Percentiles rank a stretch among this genome's conserved stretches.
Conservation (phyloP, 2,329 filamentous ascomycete species). For the Ophiosphaerella narmari region DNA sequence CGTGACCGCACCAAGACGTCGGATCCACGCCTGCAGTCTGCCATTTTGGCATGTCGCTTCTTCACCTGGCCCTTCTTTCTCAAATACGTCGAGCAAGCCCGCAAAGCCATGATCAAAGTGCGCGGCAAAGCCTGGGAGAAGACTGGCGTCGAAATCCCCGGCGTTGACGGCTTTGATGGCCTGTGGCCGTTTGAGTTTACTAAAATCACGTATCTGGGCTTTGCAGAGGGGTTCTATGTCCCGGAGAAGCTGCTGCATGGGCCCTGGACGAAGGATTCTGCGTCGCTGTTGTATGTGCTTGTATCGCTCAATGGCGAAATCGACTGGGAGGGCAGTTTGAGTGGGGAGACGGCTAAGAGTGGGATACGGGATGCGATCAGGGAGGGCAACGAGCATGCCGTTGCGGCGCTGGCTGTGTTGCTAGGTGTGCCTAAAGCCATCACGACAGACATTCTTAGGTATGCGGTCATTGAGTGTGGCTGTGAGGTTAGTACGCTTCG, state of each 20-base stretch:
- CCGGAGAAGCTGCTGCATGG: constrained; percentile 45
- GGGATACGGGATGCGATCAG: constrained; percentile 36
- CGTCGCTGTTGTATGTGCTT: constrained; percentile 39
- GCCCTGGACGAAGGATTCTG: constrained; percentile 38
- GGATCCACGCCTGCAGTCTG: constrained; percentile 30
- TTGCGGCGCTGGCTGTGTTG: constrained; percentile 40
- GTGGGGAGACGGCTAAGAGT: constrained; percentile 40
- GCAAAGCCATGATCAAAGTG: constrained; percentile 30
- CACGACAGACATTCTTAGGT: constrained; percentile 32
- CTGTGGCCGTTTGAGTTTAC: constrained; percentile 39
- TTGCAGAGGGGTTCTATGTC: constrained; percentile 37
- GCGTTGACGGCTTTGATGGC: constrained; percentile 28
- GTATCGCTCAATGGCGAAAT: constrained; percentile 41
- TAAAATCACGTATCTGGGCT: constrained; percentile 35
- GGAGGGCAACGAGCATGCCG: constrained; percentile 34
- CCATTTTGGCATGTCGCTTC: constrained; percentile 39
- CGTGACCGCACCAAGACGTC: constrained; percentile 24
- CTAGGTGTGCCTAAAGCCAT: constrained; percentile 36
- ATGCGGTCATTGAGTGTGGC: constrained; percentile 36
- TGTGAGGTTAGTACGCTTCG: constrained; percentile 36
- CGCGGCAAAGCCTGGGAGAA: constrained; percentile 39
- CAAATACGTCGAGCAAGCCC: constrained; percentile 37
- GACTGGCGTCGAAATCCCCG: constrained; percentile 30
- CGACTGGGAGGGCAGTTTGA: constrained; percentile 41
- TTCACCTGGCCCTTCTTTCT: constrained; percentile 45